Evolutionary conservation across 371 early-diverging fungal species (phyloP).

Genomic region (Mortierella sp.): DNA sequence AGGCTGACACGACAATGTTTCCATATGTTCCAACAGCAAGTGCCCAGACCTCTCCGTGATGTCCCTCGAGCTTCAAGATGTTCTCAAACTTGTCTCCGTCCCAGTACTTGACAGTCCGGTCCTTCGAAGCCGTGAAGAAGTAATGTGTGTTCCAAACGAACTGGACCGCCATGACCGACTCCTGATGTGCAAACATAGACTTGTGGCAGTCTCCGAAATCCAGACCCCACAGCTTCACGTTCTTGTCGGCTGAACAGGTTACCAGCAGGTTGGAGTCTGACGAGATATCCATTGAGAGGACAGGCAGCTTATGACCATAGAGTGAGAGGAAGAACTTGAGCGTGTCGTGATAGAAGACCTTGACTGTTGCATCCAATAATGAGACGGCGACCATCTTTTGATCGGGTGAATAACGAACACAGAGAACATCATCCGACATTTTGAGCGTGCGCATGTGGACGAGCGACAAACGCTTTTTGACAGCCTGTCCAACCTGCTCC

Average conservation of each 20-base stretch:
- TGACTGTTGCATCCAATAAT: constrained; percentile 93
- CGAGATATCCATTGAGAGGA: constrained; percentile 95
- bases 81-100: constrained; percentile 97
- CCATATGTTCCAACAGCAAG: constrained; percentile 91
- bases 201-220: constrained; percentile 99
- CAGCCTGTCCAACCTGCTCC: constrained; percentile 33
- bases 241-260: constrained; percentile 95
- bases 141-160: constrained; percentile 96
- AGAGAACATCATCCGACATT: constrained; percentile 93
- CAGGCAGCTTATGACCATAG: constrained; percentile 98
- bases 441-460: constrained; percentile 90
- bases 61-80: constrained; percentile 91
- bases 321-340: constrained; percentile 96
- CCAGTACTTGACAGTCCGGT: constrained; percentile 94
- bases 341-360: constrained; percentile 95
- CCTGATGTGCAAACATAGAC: constrained; percentile 94
- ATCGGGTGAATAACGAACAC: constrained; percentile 87
- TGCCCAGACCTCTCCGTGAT: constrained; percentile 94
- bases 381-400: constrained; percentile 90
- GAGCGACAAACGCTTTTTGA: constrained; percentile 74
- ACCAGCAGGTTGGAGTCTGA: constrained; percentile 90
- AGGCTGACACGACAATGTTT: constrained; percentile 83
- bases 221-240: constrained; percentile 97
- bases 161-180: constrained; percentile 85
- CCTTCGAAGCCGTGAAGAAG: constrained; percentile 91